Percentiles rank a stretch among this genome's conserved stretches.
phyloP scores from a whole-genome alignment of 2,329 filamentous ascomycete genomes.

The Coniochaeta pulveracea region DNA sequence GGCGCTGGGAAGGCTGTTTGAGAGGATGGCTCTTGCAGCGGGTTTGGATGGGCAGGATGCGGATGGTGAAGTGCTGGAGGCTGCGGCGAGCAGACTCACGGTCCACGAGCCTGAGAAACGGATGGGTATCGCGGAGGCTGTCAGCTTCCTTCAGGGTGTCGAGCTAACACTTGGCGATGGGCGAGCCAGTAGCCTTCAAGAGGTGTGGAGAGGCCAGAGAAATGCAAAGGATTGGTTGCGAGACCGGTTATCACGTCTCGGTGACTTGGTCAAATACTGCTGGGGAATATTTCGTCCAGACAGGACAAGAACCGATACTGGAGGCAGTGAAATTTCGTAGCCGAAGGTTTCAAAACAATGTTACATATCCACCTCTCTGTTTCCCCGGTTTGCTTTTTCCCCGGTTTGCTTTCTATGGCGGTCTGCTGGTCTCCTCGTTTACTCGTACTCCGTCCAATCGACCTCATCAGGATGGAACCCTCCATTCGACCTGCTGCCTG shows the following conservation, averaged over 20 bases:
- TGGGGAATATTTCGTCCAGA: background rate
- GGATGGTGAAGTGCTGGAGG: background rate
- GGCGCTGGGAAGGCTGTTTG: background rate
- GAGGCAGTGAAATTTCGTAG: background rate
- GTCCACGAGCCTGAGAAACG: constrained; percentile 1
- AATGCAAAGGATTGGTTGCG: background rate
- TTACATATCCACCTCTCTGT: background rate
- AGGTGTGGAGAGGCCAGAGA: background rate
- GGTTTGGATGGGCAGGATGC: background rate
- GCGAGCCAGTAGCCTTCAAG: background rate
- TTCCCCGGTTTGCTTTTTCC: background rate
- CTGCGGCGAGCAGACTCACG: background rate
- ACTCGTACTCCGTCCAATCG: background rate
- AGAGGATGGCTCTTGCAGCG: background rate
- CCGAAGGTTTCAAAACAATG: background rate
- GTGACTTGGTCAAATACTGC: background rate
- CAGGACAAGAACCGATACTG: background rate
- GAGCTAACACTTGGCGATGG: background rate
- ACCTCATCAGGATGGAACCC: background rate
- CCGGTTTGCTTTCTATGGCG: background rate
- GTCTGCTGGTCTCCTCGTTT: background rate
- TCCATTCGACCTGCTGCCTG: background rate
- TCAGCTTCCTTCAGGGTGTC: background rate
- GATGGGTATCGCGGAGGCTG: background rate
- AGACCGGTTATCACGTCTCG: background rate